Evolutionary conservation across 768 basidiomycete species (phyloP).

Genomic region (Tulasnella sp.): DNA sequence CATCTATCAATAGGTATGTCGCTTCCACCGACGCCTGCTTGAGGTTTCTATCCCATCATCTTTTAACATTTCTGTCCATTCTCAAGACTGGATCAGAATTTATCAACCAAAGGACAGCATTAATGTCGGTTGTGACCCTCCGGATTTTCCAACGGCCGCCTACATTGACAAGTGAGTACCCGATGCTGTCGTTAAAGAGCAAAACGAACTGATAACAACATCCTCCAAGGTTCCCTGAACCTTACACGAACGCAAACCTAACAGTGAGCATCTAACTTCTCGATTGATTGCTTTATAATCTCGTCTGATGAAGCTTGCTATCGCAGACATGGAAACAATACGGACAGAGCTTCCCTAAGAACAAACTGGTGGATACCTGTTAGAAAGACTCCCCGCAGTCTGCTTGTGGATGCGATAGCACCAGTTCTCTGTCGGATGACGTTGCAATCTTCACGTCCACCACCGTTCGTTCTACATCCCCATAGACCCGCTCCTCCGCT

Average conservation of each 20-base stretch:
- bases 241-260: constrained; percentile 73
- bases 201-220: background rate
- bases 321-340: constrained; percentile 28
- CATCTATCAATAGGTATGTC: background rate
- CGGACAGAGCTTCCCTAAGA: constrained; percentile 72
- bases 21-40: no score
- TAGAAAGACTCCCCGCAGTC: constrained; percentile 1
- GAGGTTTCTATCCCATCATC: no score
- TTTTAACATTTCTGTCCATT: constrained; percentile 52
- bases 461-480: no score
- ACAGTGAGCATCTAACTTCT: constrained; percentile 28
- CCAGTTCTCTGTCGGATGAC: no score
- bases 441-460: no score
- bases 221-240: constrained; percentile 40
- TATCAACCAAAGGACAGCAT: constrained; percentile 63
- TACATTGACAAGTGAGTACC: constrained; percentile 59
- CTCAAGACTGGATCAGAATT: constrained; percentile 77
- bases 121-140: constrained; percentile 81
- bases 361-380: constrained; percentile 38
- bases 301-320: background rate
- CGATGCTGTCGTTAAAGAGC: no score
- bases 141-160: constrained; percentile 60
- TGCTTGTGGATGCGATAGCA: no score
- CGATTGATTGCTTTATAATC: background rate
- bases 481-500: no score